Percentiles rank a stretch among this genome's conserved stretches.
phyloP scores from a whole-genome alignment of 345 rosid genomes.

The Murraya koenigii region DNA sequence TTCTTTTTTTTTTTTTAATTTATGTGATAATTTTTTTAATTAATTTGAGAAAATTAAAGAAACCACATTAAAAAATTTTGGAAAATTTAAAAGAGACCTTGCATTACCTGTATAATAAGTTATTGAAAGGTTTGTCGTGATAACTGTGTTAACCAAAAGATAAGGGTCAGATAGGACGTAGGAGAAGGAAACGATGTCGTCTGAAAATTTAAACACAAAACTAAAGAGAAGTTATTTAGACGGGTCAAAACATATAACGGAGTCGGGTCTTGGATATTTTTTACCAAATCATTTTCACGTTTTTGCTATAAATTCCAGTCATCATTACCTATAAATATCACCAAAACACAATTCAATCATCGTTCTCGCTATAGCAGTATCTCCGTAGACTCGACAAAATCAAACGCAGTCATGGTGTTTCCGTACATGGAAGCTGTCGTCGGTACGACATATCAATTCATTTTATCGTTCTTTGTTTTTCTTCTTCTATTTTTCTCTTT shows the following conservation, averaged over 20 bases:
- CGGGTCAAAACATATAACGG: not conserved
- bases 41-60: not conserved
- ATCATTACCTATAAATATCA: not conserved
- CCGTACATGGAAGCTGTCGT: constrained; percentile 94
- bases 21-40: too few species aligned
- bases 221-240: not conserved
- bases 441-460: constrained; percentile 36
- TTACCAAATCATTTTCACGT: not conserved
- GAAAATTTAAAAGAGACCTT: not conserved
- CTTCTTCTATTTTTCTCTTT: not conserved
- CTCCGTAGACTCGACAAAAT: constrained; percentile 7
- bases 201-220: not conserved
- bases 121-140: not conserved
- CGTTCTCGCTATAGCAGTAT: not conserved
- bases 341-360: not conserved
- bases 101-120: not conserved
- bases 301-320: not conserved
- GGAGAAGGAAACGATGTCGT: not conserved
- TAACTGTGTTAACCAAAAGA: too few species aligned
- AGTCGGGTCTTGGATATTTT: not conserved
- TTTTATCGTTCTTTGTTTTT: not conserved
- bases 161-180: too few species aligned
- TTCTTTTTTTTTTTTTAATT: too few species aligned
- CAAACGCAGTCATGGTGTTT: constrained; percentile 56
- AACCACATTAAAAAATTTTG: not conserved